A percentile compares a stretch with the other conserved stretches of the same genome.
phyloP scores from a whole-genome alignment of 768 basidiomycete species.

The Dioszegia aurantiaca region DNA sequence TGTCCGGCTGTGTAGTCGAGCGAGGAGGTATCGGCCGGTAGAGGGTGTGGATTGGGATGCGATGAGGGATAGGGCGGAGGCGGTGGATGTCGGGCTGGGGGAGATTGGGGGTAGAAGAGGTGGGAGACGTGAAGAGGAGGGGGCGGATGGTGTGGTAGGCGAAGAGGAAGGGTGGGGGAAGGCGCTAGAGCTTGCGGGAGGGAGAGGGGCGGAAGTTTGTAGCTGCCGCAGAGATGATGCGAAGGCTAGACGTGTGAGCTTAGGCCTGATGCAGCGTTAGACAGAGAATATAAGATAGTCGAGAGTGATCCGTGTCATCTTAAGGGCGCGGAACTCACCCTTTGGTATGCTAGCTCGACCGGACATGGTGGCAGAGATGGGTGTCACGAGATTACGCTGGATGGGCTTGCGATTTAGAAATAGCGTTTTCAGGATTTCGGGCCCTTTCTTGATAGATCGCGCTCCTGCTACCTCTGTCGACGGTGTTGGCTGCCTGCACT shows the following conservation, averaged over 20 bases:
- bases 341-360: constrained; percentile 5
- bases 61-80: constrained; percentile 71
- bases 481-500: too few relatives aligned
- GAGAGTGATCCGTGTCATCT: too few relatives aligned
- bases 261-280: too few relatives aligned
- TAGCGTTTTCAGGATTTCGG: too few relatives aligned
- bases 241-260: constrained; percentile 6
- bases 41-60: constrained; percentile 73
- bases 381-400: too few relatives aligned
- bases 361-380: constrained; percentile 3
- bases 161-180: constrained; percentile 23
- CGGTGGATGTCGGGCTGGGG: constrained; percentile 39
- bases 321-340: constrained; percentile 9
- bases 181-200: constrained; percentile 23
- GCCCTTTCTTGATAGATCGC: too few relatives aligned
- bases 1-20: constrained; percentile 77
- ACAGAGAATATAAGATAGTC: too few relatives aligned
- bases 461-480: too few relatives aligned
- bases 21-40: constrained; percentile 73
- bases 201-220: constrained; percentile 40
- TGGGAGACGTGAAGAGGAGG: constrained; percentile 22
- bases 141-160: constrained; percentile 1
- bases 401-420: too few relatives aligned
- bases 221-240: constrained; percentile 14
- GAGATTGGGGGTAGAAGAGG: constrained; percentile 26